Percentiles rank a stretch among this genome's conserved stretches.
Conservation (phyloP, 371 early-diverging fungal species). For the Choanephora cucurbitarum region DNA sequence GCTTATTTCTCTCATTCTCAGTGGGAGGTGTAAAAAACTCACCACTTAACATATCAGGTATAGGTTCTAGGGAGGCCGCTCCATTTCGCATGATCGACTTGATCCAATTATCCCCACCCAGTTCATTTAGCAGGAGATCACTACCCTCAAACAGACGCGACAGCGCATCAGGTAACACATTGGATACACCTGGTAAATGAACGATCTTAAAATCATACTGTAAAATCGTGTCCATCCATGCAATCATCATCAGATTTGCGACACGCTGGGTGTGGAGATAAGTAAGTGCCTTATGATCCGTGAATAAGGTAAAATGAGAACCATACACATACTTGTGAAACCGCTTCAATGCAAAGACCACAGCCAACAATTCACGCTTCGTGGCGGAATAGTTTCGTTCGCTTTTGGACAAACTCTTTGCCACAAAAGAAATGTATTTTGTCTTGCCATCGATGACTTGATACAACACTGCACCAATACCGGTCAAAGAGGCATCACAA, state of each 20-base stretch:
- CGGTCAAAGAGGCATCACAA: slow-evolving; percentile 38
- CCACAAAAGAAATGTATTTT: not conserved
- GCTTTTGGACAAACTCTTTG: slow-evolving; percentile 1
- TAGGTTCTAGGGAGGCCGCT: not conserved
- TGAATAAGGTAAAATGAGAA: slow-evolving; percentile 1
- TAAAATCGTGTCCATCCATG: slow-evolving; percentile 18
- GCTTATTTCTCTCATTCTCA: too few species aligned
- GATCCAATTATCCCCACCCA: not conserved
- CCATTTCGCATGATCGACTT: slow-evolving; percentile 6
- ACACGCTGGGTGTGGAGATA: too few species aligned
- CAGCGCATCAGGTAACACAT: too few species aligned
- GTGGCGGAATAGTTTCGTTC: not conserved
- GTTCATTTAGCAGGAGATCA: slow-evolving; percentile 1
- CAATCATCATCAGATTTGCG: too few species aligned
- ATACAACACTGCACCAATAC: slow-evolving; percentile 29
- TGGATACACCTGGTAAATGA: slow-evolving; percentile 15
- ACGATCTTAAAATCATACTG: slow-evolving; percentile 7
- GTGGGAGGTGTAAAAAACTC: too few species aligned
- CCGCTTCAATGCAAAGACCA: slow-evolving; percentile 12
- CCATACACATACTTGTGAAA: slow-evolving; percentile 29
- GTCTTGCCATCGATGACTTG: not conserved
- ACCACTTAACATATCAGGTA: not conserved
- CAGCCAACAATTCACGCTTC: not conserved
- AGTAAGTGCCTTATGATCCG: too few species aligned
- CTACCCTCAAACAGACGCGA: slow-evolving; percentile 1